Evolutionary conservation across 345 rosid genomes (phyloP).

Genomic region (Melaleuca quinquenervia): DNA sequence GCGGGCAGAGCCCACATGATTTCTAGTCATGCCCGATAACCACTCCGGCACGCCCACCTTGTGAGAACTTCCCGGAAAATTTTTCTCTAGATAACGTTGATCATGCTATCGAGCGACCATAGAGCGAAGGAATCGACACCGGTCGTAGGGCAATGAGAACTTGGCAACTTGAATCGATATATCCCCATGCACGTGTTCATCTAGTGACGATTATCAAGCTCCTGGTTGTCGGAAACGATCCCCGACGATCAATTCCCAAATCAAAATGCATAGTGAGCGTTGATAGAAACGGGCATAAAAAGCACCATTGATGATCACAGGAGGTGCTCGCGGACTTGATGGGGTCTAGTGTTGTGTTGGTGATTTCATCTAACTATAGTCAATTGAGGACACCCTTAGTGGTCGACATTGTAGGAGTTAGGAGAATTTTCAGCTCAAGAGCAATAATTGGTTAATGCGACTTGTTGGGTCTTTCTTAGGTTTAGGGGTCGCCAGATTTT

Average conservation of each 20-base stretch:
- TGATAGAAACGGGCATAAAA: not conserved
- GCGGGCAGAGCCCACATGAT: slow-evolving; percentile 95
- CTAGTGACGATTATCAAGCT: not conserved
- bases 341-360: not conserved
- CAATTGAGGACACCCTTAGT: not conserved
- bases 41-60: slow-evolving; percentile 86
- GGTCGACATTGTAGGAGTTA: not conserved
- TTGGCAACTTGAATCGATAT: not conserved
- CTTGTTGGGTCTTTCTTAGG: not conserved
- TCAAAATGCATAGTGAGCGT: not conserved
- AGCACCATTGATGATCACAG: not conserved
- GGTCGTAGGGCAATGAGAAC: not conserved
- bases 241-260: not conserved
- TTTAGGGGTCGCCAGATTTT: not conserved
- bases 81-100: not conserved
- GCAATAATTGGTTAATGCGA: not conserved
- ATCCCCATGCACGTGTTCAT: not conserved
- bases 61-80: accelerated
- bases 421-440: not conserved
- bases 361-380: not conserved
- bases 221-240: not conserved
- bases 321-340: not conserved
- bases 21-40: slow-evolving; percentile 98
- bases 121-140: not conserved
- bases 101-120: not conserved